A percentile compares a stretch with the other conserved stretches of the same genome.
These are phyloP conservation scores for Acanthochlamys bracteata DNA, from an alignment of 106 monocot genomes.

Conservation along the genomic window DNA sequence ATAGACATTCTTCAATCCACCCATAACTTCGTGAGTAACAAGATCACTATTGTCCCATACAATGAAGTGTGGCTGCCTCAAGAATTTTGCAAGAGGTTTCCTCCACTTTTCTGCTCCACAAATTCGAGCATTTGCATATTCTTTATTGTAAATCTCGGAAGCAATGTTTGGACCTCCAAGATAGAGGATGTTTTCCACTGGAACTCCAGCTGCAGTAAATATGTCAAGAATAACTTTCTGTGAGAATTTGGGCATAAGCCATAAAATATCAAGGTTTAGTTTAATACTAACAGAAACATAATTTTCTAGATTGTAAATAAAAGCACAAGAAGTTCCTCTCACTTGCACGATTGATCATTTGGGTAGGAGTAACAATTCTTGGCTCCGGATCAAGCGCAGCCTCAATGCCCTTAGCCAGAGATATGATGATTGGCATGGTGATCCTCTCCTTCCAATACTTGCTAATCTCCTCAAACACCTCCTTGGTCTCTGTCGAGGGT, in stretches of 20 bases:
- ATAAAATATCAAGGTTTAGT: neutral
- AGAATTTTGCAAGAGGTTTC: constrained; percentile 71
- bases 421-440: constrained; percentile 54
- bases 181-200: constrained; percentile 86
- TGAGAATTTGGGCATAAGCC: neutral
- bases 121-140: constrained; percentile 93
- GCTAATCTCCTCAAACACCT: constrained; percentile 71
- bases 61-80: constrained; percentile 92
- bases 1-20: constrained; percentile 94
- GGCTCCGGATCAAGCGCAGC: constrained; percentile 63
- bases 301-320: too few species aligned
- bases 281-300: too few species aligned
- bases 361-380: constrained; percentile 78
- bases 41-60: constrained; percentile 97
- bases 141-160: constrained; percentile 92
- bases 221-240: neutral
- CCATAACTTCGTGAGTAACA: constrained; percentile 93
- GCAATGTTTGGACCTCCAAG: constrained; percentile 95
- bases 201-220: constrained; percentile 57
- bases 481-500: constrained; percentile 80
- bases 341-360: constrained; percentile 90
- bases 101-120: constrained; percentile 92
- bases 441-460: constrained; percentile 90
- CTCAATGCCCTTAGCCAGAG: constrained; percentile 84
- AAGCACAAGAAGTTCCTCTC: constrained; percentile 7